These are phyloP conservation scores for Fragaria vesca DNA, from an alignment of 306 rosid species.

Conservation along the genomic window DNA sequence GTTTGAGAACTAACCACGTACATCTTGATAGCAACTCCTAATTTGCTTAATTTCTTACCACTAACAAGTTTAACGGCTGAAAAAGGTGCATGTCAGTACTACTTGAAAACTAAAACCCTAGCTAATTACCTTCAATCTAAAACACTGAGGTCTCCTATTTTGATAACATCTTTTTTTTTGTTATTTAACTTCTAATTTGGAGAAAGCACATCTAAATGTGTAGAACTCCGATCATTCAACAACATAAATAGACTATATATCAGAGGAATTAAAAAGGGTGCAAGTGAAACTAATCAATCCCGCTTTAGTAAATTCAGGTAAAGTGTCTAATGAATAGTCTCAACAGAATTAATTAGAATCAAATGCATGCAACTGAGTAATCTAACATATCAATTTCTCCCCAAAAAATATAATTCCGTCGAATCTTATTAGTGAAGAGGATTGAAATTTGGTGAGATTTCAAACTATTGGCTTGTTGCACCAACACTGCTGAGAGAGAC, in stretches of 20 bases:
- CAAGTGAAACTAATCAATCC: too few relatives aligned
- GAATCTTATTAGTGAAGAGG: background rate
- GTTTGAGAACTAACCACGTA: background rate
- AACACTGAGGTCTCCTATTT: background rate
- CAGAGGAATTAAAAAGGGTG: too few relatives aligned
- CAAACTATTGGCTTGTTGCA: background rate
- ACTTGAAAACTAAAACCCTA: background rate
- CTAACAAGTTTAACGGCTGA: background rate
- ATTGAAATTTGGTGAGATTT: background rate
- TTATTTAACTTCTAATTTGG: background rate
- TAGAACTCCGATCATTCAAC: background rate
- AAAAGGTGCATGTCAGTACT: background rate
- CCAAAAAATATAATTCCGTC: background rate
- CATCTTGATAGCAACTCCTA: background rate
- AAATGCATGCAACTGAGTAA: background rate
- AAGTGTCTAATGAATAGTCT: background rate
- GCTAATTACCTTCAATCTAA: background rate
- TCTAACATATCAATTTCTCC: background rate
- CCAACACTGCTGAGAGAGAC: background rate
- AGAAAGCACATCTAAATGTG: background rate
- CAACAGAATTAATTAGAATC: too few relatives aligned
- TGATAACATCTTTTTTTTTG: too few relatives aligned
- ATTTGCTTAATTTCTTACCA: background rate
- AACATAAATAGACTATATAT: too few relatives aligned
- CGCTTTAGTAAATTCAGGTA: too few relatives aligned